Conservation (phyloP, 2,329 filamentous ascomycete genomes). For the Pestalotiopsis sp. region DNA sequence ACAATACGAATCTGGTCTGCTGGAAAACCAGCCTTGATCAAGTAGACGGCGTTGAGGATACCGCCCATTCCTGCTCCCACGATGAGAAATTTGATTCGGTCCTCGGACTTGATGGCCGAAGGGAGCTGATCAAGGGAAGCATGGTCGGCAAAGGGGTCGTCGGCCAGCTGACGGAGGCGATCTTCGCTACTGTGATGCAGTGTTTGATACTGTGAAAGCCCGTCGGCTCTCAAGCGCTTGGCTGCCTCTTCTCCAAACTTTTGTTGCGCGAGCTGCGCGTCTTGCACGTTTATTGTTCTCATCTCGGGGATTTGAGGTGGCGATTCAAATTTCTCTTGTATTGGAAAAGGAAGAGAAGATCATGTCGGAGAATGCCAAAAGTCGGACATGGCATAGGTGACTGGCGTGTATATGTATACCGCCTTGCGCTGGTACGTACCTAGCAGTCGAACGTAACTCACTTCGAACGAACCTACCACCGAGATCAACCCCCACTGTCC, state of each 20-base stretch:
- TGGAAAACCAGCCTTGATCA: slow-evolving; percentile 34
- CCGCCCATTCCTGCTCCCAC: slow-evolving; percentile 28
- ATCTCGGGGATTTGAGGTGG: too few species aligned
- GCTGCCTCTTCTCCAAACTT: slow-evolving; percentile 28
- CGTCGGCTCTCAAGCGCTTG: slow-evolving; percentile 29
- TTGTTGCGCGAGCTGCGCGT: slow-evolving; percentile 20
- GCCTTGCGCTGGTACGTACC: too few species aligned
- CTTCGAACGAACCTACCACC: neutral
- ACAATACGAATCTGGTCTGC: slow-evolving; percentile 40
- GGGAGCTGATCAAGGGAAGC: slow-evolving; percentile 26
- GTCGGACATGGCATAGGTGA: too few species aligned
- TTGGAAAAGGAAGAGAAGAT: neutral
- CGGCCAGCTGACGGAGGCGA: slow-evolving; percentile 27
- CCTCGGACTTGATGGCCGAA: slow-evolving; percentile 21
- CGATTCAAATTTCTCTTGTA: neutral
- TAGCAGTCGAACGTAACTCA: too few species aligned
- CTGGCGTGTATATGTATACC: too few species aligned
- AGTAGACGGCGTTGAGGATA: slow-evolving; percentile 25
- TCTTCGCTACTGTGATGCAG: slow-evolving; percentile 24
- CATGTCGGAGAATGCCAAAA: neutral
- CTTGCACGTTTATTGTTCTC: neutral
- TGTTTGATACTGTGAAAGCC: slow-evolving; percentile 23
- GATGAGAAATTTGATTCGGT: slow-evolving; percentile 28
- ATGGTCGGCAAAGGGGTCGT: slow-evolving; percentile 31
- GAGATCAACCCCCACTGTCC: neutral